These are phyloP conservation scores for Glarea lozoyensis DNA, from an alignment of 495 filamentous ascomycete genomes.

Conservation along the genomic window DNA sequence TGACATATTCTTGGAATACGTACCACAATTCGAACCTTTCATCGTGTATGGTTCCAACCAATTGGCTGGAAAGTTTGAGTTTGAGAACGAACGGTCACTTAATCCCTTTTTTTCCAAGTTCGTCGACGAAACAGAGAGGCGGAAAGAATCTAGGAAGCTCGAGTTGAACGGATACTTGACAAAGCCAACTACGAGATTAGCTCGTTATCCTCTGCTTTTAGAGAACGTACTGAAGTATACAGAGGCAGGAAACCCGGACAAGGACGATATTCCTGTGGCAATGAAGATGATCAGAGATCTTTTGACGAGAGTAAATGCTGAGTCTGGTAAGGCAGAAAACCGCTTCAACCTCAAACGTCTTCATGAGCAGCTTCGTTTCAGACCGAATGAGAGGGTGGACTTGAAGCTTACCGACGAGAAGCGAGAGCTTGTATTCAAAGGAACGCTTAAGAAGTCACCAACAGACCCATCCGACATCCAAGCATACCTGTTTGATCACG, in stretches of 20 bases:
- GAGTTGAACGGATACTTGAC: constrained; percentile 98
- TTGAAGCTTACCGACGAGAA: constrained; percentile 90
- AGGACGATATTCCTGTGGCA: constrained; percentile 82
- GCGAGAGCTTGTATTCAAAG: constrained; percentile 88
- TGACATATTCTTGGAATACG: constrained; percentile 89
- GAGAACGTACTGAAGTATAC: constrained; percentile 88
- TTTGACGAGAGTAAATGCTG: constrained; percentile 79
- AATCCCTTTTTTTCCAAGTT: constrained; percentile 85
- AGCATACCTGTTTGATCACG: constrained; percentile 93
- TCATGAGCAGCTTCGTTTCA: constrained; percentile 81
- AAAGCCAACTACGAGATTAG: constrained; percentile 93
- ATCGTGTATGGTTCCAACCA: constrained; percentile 96
- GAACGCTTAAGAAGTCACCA: constrained; percentile 82
- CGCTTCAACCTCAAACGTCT: constrained; percentile 91
- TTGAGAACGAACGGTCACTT: constrained; percentile 85
- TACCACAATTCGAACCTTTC: constrained; percentile 88
- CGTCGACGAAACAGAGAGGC: constrained; percentile 91
- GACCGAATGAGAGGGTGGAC: constrained; percentile 80
- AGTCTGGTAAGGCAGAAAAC: constrained; percentile 96
- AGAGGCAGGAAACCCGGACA: constrained; percentile 77
- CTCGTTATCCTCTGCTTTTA: constrained; percentile 89
- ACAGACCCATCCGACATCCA: constrained; percentile 83
- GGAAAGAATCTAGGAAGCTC: constrained; percentile 93
- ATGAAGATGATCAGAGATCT: constrained; percentile 78
- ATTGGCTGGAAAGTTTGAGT: constrained; percentile 93